These are phyloP conservation scores for Acaromyces ingoldii DNA, from an alignment of 1,284 basidiomycete species.

Conservation along the genomic window DNA sequence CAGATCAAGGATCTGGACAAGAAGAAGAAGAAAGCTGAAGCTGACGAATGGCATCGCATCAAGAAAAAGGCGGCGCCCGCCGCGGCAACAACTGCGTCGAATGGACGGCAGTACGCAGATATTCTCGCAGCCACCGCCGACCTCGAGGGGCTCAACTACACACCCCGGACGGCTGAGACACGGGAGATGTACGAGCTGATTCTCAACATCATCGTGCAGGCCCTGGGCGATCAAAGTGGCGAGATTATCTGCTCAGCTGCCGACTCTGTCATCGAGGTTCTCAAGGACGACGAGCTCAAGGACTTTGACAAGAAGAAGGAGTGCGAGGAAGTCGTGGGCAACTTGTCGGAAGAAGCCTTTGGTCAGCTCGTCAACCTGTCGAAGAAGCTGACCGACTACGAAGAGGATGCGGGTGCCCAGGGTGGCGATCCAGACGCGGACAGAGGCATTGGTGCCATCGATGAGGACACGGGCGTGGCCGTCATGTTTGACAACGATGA, in stretches of 20 bases:
- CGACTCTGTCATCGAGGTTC: constrained; percentile 78
- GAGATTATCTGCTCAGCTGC: constrained; percentile 92
- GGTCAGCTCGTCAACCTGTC: constrained; percentile 77
- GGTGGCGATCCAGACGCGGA: constrained; percentile 62
- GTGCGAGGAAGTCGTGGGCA: constrained; percentile 73
- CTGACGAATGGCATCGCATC: constrained; percentile 27
- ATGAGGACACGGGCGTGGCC: constrained; percentile 59
- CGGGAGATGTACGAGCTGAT: constrained; percentile 91
- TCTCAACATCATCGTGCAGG: constrained; percentile 63
- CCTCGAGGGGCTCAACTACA: constrained; percentile 85
- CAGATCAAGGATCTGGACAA: constrained; percentile 88
- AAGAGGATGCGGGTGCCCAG: constrained; percentile 70
- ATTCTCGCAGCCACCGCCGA: constrained; percentile 63
- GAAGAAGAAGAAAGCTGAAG: constrained; percentile 63
- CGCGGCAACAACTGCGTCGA: constrained; percentile 5
- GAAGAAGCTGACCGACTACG: constrained; percentile 96
- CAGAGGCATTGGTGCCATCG: constrained; percentile 72
- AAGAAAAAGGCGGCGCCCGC: constrained; percentile 12
- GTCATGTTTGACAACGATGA: constrained; percentile 55
- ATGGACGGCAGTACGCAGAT: constrained; percentile 29
- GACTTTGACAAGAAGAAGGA: constrained; percentile 98
- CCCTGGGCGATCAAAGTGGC: constrained; percentile 87
- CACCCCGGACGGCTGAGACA: constrained; percentile 88
- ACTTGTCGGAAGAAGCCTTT: constrained; percentile 71
- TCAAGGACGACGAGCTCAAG: constrained; percentile 85